Evolutionary conservation across 768 basidiomycete species (phyloP).

Genomic region (Hericium erinaceus): DNA sequence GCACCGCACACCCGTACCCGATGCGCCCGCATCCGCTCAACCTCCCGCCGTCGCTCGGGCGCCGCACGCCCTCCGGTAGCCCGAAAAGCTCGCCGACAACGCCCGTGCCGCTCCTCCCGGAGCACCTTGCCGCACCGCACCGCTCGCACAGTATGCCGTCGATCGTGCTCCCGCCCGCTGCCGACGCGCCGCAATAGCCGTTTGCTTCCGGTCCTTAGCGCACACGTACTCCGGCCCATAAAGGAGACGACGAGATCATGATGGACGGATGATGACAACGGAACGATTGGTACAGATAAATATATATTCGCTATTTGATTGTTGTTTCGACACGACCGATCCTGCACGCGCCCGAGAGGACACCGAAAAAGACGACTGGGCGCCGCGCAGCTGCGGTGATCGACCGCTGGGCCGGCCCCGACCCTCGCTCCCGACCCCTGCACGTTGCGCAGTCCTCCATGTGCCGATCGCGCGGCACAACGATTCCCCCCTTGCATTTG

Average conservation of each 20-base stretch:
- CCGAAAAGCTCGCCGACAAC: conserved; percentile 15
- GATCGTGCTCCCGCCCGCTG: conserved; percentile 3
- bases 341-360: background rate
- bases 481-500: background rate
- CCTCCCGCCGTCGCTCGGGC: conserved; percentile 6
- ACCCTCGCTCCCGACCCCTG: background rate
- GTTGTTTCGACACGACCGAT: background rate
- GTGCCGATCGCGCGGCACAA: background rate
- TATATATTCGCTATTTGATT: background rate
- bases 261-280: background rate
- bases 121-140: conserved; percentile 4
- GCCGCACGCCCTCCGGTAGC: conserved; percentile 10
- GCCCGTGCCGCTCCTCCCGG: conserved; percentile 3
- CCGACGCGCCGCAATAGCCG: background rate
- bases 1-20: background rate
- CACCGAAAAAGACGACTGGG: background rate
- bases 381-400: background rate
- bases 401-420: background rate
- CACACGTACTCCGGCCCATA: background rate
- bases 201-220: background rate
- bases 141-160: conserved; percentile 15
- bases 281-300: background rate
- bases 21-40: conserved; percentile 4
- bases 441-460: background rate
- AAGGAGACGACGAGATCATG: background rate